phyloP scores from a whole-genome alignment of 1,284 basidiomycete species.

The Amylostereum chailletii region DNA sequence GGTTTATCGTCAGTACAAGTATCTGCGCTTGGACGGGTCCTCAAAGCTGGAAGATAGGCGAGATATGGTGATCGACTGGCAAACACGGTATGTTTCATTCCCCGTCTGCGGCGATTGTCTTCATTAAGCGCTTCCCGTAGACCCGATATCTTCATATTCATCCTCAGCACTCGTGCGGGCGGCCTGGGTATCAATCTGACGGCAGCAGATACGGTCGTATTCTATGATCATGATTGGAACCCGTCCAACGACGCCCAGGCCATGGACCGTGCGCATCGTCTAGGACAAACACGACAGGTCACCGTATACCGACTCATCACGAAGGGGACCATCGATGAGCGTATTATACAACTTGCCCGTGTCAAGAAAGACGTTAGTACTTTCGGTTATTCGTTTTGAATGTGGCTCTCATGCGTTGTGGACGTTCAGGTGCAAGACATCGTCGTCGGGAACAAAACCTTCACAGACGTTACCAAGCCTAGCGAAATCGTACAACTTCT shows the following conservation, averaged over 20 bases:
- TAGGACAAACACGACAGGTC: conserved; percentile 98
- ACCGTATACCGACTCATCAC: conserved; percentile 98
- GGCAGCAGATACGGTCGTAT: conserved; percentile 95
- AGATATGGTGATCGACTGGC: conserved; percentile 99
- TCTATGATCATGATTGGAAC: conserved; percentile 99
- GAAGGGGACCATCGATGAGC: conserved; percentile 96
- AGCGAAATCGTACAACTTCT: conserved; percentile 96
- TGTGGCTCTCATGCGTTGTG: neutral
- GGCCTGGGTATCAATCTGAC: conserved; percentile 98
- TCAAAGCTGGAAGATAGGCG: conserved; percentile 94
- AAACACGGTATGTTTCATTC: conserved; percentile 68
- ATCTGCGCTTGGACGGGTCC: conserved; percentile 90
- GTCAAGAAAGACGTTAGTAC: conserved; percentile 88
- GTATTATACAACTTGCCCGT: conserved; percentile 89
- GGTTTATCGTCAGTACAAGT: conserved; percentile 97
- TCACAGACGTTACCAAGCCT: conserved; percentile 87
- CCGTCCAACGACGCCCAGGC: conserved; percentile 99
- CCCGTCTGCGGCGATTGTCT: neutral
- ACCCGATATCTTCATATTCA: conserved; percentile 92
- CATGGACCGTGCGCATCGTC: conserved; percentile 98
- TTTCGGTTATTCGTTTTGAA: neutral
- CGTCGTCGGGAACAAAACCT: conserved; percentile 94
- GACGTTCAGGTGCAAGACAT: conserved; percentile 89
- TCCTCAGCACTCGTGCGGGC: conserved; percentile 94
- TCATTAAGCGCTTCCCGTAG: conserved; percentile 29